Conservation (phyloP, 306 rosid genomes). For the Lathyrus aphaca region DNA sequence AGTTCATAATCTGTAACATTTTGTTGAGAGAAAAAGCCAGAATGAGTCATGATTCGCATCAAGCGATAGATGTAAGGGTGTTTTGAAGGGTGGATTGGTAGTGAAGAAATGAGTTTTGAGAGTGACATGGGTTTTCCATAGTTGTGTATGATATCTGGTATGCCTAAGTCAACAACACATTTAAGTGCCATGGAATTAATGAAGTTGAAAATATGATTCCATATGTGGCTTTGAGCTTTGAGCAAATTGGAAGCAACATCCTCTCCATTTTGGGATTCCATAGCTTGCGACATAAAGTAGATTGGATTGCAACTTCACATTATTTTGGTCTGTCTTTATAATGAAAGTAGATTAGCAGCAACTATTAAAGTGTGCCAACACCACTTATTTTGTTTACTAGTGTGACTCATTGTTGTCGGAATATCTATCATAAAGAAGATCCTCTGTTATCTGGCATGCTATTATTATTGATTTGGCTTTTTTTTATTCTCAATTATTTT, state of each 20-base stretch:
- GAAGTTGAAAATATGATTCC: slow-evolving; percentile 35
- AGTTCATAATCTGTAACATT: background rate
- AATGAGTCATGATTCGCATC: slow-evolving; percentile 36
- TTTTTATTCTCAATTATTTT: too few species aligned
- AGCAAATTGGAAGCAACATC: slow-evolving; percentile 4
- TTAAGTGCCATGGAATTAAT: slow-evolving; percentile 35
- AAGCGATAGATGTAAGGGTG: background rate
- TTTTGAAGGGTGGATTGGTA: slow-evolving; percentile 27
- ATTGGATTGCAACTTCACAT: background rate
- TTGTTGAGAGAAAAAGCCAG: slow-evolving; percentile 16
- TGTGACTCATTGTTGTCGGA: too few species aligned
- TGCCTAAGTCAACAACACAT: slow-evolving; percentile 31
- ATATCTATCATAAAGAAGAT: too few species aligned
- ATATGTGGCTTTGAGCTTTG: slow-evolving; percentile 29
- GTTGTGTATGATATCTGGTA: slow-evolving; percentile 34
- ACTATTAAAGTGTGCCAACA: too few species aligned
- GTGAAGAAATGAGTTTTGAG: slow-evolving; percentile 34
- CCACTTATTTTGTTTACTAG: too few species aligned
- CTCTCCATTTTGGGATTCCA: slow-evolving; percentile 18
- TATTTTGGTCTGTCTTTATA: background rate
- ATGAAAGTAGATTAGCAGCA: too few species aligned
- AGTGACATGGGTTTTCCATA: slow-evolving; percentile 40
- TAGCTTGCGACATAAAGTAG: background rate
- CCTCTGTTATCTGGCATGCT: too few species aligned
- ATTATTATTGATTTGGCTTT: too few species aligned